These are phyloP conservation scores for Casuarina cunninghamiana DNA, from an alignment of 306 rosid species.

Conservation along the genomic window DNA sequence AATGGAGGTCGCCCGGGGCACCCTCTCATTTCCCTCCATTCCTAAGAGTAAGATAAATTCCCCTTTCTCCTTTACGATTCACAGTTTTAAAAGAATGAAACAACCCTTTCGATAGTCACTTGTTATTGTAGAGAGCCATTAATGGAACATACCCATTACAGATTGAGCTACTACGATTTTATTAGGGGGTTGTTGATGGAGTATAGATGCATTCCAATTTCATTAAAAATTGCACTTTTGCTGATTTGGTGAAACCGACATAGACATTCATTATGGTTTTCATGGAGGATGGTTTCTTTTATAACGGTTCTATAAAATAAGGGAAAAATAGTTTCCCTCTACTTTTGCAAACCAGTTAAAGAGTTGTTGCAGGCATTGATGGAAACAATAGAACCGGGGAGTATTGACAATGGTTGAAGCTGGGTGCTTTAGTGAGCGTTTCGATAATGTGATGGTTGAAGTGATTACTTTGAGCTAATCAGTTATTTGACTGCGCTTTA, in stretches of 20 bases:
- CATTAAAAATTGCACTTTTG: slow-evolving; percentile 23
- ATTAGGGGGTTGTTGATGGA: slow-evolving; percentile 5
- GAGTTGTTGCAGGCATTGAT: slow-evolving; percentile 26
- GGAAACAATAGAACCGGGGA: slow-evolving; percentile 24
- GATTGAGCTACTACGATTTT: slow-evolving; percentile 21
- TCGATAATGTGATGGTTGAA: neutral
- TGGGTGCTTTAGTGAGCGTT: slow-evolving; percentile 9
- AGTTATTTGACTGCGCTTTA: neutral
- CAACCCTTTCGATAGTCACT: neutral
- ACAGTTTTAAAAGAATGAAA: neutral
- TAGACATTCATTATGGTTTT: slow-evolving; percentile 33
- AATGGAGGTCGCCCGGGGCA: slow-evolving; percentile 57
- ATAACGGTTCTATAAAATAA: slow-evolving; percentile 13
- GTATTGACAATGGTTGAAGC: slow-evolving; percentile 22
- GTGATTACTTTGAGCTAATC: slow-evolving; percentile 1
- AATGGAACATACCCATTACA: slow-evolving; percentile 7
- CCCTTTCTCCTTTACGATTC: neutral
- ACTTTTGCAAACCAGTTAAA: slow-evolving; percentile 2
- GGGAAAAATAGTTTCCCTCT: slow-evolving; percentile 14
- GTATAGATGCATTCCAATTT: neutral
- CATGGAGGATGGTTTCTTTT: slow-evolving; percentile 34
- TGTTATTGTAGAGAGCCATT: neutral
- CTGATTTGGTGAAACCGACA: slow-evolving; percentile 40
- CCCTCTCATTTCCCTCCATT: slow-evolving; percentile 36
- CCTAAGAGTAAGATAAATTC: slow-evolving; percentile 43